Base-by-base conservation (phyloP, 2,329 filamentous ascomycete species). In the Chaetothyriales sp. region DNA sequence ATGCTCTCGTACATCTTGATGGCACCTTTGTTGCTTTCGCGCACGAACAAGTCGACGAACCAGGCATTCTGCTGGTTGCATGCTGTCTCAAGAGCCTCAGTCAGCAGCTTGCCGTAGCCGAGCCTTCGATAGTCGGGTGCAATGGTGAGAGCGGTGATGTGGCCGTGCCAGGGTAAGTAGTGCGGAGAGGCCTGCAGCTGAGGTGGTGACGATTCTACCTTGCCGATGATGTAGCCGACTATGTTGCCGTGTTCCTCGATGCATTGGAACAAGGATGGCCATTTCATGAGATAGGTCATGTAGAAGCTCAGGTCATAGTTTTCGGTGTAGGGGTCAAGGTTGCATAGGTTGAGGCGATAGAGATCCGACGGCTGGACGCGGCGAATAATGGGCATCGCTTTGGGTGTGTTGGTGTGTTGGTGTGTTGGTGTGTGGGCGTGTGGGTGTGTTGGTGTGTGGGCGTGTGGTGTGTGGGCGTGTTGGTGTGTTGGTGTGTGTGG, bases 101-200 rank as follows among this genome's bases (percentile, higher is more conserved):
- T 89, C 40, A 98, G 76, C 46, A 85, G 83, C 54, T 85, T 87
- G 48, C 90, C 92, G 61, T 95, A 85, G 15, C 92, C 90, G 15
- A 92, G 77, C 44, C 92, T 80, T 25, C 92, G 83, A 48, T 88
- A 88, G 52, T 84, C 81, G 0, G 92, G 92, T 0, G 90, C 84
- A 18, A 98, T 87, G 0, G 92, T 97, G 49, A 98, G 76, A 37
- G 90, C 92, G 4, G 92, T 98, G 65, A 98, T 94, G 70, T 98
- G 92, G 18, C 89, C 90, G 71, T 98, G 92, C 87, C 89, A 97
- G n/a, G 90, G 90, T n/a, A 95, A 83, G 71, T 94, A 94, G 71
- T 95, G 89, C 63, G 83, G 77, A 48, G 87, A 92, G 29, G 28
- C 81, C 45, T 86, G 75, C 15, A 86, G 84, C 51, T 88, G 94